Evolutionary conservation across 2,329 filamentous ascomycete species (phyloP), one percentile per base, ranked within the genome.

Genomic region (Grosmannia huntii): DNA sequence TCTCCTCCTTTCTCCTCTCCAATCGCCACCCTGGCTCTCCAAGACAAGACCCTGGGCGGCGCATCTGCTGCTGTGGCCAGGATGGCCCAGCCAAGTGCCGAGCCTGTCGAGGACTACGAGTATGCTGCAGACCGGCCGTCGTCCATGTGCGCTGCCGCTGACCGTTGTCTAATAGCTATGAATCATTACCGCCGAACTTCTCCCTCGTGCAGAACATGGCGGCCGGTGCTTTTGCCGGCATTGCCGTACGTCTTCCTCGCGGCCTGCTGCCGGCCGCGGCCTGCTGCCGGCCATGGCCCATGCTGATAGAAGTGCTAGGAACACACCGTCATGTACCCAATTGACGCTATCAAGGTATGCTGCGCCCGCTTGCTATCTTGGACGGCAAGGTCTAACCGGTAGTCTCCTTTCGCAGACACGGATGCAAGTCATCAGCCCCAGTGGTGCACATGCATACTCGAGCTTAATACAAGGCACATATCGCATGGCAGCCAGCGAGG

Each of bases 261-360:
- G 5, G n/a, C 27, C 23, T 41, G 48, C 36, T n/a, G n/a, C n/a
- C n/a, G n/a, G n/a, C n/a, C n/a, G n/a, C n/a, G n/a, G n/a, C n/a
- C n/a, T n/a, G n/a, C n/a, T n/a, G n/a, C n/a, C n/a, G 21, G 21
- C 25, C 3, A 21, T 19, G 7, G 21, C 21, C 36, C 16, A 38
- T 38, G 27, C 60, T 61, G 28, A 64, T 54, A 2, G 14, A 7
- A 14, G 53, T 1, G 28, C 28, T 61, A 96, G 91, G 92, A 97
- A 76, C 92, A 97, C 73, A 95, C 92, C 60, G 91, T 96, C 67
- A 97, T 99, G 94, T 99, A 99, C 70, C 94, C 94, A 23, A 88
- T 99, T 69, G 94, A 99, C 76, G 84, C 95, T 65, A 87, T 99
- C 70, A 99, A 99, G 87, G 94, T 96, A 50, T 36, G 53, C 27